Evolutionary conservation across 768 basidiomycete genomes (phyloP), one percentile per base, ranked within the genome.

Genomic region (Leccinum boreale): DNA sequence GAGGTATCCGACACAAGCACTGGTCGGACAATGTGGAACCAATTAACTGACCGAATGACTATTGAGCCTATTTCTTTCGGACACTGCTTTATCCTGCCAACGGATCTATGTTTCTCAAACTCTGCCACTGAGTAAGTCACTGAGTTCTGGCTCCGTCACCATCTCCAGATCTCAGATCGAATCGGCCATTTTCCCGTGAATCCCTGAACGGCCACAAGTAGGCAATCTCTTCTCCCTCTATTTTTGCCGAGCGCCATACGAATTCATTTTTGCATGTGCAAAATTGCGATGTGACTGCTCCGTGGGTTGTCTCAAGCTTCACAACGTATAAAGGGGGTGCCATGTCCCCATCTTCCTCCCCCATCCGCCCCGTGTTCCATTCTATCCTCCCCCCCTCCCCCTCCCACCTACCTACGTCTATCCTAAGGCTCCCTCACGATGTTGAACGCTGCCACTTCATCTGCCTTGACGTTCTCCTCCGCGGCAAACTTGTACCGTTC

Each of bases 401-500:
- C 11, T 5, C 46, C 24, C 14, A 47, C 15, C 23, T 23, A 49
- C 17, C 47, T 55, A 26, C 50, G 33, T 33, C 52, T 17, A 31
- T 33, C 59, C 52, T 17, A 52, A 57, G 19, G 15, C 35, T 35
- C 19, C 42, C 28, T 50, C 50, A 50, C 61, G 23, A 74, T 72
- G 71, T 46, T 72, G 65, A 73, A 73, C 31, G 58, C 73, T 28
- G 53, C 71, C 0, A 69, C 71, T 1, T 74, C 71, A 36, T 63
- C 71, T 5, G 62, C 71, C 17, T 23, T 74, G 48, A 60, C 71
- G 0, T 58, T 72, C 5, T 72, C 71, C 8, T 69, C 73, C 2
- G 58, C 73, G 17, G 58, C 69, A 8, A 74, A 74, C 15, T 73
- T 72, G 52, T 74, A 72, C 29, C 73, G 73, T 15, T 53, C 72